Base-by-base conservation (phyloP, 371 early-diverging fungal genomes). In the Basidiobolus meristosporus region DNA sequence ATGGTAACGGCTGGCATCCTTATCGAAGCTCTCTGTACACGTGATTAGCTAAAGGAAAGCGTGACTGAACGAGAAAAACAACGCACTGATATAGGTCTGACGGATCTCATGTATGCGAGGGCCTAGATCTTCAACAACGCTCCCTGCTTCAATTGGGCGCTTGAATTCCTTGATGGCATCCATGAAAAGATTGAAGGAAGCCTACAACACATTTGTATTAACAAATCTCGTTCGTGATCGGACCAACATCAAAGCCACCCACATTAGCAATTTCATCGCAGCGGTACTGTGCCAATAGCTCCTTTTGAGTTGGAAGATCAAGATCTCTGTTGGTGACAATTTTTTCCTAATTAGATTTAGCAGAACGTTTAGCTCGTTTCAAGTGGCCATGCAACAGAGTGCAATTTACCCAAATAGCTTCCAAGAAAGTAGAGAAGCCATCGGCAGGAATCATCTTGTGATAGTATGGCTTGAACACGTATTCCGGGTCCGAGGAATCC, bases 241-340 rank as follows among this genome's bases (percentile, higher is more conserved):
- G n/a, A n/a, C n/a, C 6, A 30, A 31, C 22, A 40, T 7, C n/a
- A 7, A 16, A 38, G 21, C 7, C 23, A 20, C 40, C 46, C 51
- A 63, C 69, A 38, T 68, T 72, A n/a, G 84, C 74, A 44, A 97
- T 93, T 54, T 97, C 98, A 46, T 97, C 98, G 55, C 98, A 97
- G 39, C 98, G 80, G 57, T 82, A 96, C 62, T 96, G 95, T 19
- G 97, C 96, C 42, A 98, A 63, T 34, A 98, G 60, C 52, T 96
- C 87, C 60, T 91, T 92, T 54, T 98, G 97, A 1, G 95, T 93
- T 2, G 98, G 98, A 34, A 98, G 58, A 62, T 98, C 97, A 44
- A 98, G 60, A 47, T 96, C 97, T 44, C 82, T 82, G 66, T 90
- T 92, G 47, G 79, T 70, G 44, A 83, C 59, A 35, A 96, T 86